Base-by-base conservation (phyloP, 768 basidiomycete genomes). In the Rhizopogon vinicolor region DNA sequence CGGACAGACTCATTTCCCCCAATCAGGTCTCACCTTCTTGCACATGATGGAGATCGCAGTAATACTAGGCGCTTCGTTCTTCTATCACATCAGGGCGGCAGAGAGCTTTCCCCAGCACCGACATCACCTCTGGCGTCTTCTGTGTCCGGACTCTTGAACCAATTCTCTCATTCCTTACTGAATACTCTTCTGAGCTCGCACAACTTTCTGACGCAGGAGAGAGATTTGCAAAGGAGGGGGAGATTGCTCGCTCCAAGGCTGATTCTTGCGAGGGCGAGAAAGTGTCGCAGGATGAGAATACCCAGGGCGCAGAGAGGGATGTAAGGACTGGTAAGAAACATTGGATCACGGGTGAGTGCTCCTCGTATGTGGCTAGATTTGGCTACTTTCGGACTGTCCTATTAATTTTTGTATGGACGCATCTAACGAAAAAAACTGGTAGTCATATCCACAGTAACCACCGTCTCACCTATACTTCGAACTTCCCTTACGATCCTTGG, bases 181-280 rank as follows among this genome's bases (percentile, higher is more conserved):
- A n/a, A n/a, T n/a, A n/a, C n/a, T 28, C 52, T 1, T 35, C 55
- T 13, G 60, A 60, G 16, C 64, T 68, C 41, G 37, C 46, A 29
- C 57, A 19, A 48, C 18, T 68, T 13, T 69, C 66, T 14, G 68
- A 63, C 14, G 46, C 68, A 4, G 68, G 68, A 8, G 58, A 63
- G 13, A 57, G 48, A 0, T 62, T 67, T 25, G 5, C 65, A 31
- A 62, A 29, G 33, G 66, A 51, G n/a, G 61, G 55, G n/a, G 8
- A 8, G 5, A 22, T 14, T 37, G 48, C 48, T 37, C 48, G 48
- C 37, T 5, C 48, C 19, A 16, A 7, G 14, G 14, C 14, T 25
- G 19, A 49, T 3, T 35, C 46, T 22, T 19, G 5, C 1, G 1
- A 19, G 13, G 1, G 13, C 29, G n/a, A 46, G 33, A 33, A 48